Evolutionary conservation across 1,284 basidiomycete genomes (phyloP).

Genomic region (Malassezia furfur): DNA sequence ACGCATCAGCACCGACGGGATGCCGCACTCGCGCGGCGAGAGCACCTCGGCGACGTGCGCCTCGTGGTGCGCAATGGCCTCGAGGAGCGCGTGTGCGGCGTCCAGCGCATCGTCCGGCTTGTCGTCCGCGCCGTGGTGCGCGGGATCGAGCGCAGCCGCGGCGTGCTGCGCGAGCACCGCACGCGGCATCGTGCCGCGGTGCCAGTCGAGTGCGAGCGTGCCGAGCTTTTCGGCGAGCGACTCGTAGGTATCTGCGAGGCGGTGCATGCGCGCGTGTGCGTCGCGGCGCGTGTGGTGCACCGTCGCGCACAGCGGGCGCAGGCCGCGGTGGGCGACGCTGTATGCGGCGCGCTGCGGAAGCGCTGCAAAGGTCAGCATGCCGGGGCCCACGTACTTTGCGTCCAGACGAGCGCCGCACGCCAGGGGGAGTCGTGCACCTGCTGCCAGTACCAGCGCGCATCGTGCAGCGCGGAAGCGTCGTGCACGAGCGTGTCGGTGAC

Average conservation of each 20-base stretch:
- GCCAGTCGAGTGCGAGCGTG: conserved; percentile 5
- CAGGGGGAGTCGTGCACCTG: not conserved
- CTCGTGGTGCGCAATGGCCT: conserved; percentile 6
- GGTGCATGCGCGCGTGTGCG: not conserved
- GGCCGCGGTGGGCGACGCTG: not conserved
- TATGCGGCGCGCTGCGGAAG: conserved; percentile 2
- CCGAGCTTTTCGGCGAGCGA: conserved; percentile 11
- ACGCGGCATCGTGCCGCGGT: not conserved
- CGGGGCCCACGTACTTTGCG: conserved; percentile 5
- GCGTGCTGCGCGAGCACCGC: not conserved
- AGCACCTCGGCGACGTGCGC: conserved; percentile 4
- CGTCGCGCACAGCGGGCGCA: not conserved
- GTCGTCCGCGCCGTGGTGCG: not conserved
- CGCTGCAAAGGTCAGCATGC: not conserved
- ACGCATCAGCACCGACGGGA: conserved; percentile 25
- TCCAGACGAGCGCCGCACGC: conserved; percentile 5
- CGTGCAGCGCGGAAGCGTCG: not conserved
- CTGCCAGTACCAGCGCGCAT: conserved; percentile 10
- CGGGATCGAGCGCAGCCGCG: not conserved
- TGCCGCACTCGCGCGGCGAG: conserved; percentile 14
- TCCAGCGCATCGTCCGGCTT: not conserved
- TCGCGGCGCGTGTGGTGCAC: not conserved
- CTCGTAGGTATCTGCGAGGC: conserved; percentile 1
- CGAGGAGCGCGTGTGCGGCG: not conserved
- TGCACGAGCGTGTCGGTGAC: not conserved